Conservation (phyloP, 225 moss, liverwort and hornwort genomes). For the Physcomitrium patens region DNA sequence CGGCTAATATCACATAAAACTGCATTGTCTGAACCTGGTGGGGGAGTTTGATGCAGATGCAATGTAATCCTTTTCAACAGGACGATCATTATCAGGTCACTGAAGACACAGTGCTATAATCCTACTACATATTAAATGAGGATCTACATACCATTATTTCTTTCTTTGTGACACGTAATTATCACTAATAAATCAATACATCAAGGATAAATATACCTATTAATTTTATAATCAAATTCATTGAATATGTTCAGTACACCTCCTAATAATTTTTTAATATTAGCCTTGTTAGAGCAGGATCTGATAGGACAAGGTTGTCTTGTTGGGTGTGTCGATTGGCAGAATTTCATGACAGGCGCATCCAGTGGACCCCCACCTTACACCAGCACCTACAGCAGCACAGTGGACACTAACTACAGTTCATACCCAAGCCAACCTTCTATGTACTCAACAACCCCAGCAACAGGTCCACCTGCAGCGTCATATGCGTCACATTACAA, state of each 20-base stretch:
- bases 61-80: slow-evolving; percentile 75
- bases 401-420: slow-evolving; percentile 85
- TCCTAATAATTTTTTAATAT: not conserved
- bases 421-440: slow-evolving; percentile 85
- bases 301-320: not conserved
- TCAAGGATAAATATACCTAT: not conserved
- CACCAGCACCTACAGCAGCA: slow-evolving; percentile 66
- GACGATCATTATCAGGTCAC: slow-evolving; percentile 75
- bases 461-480: slow-evolving; percentile 79
- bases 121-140: slow-evolving; percentile 37
- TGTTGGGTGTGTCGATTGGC: slow-evolving; percentile 30
- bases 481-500: slow-evolving; percentile 83
- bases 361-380: slow-evolving; percentile 72
- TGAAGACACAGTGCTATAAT: slow-evolving; percentile 61
- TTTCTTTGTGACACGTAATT: slow-evolving; percentile 34
- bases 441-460: slow-evolving; percentile 80
- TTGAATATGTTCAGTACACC: slow-evolving; percentile 9
- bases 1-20: slow-evolving; percentile 34
- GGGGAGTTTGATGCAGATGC: slow-evolving; percentile 75
- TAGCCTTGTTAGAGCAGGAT: slow-evolving; percentile 2
- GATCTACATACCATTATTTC: slow-evolving; percentile 16
- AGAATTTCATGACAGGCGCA: slow-evolving; percentile 99
- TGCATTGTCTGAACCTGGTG: slow-evolving; percentile 53
- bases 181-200: slow-evolving; percentile 17
- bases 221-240: slow-evolving; percentile 15